Evolutionary conservation across 2,329 filamentous ascomycete genomes (phyloP).

Genomic region (Graphium sp.): DNA sequence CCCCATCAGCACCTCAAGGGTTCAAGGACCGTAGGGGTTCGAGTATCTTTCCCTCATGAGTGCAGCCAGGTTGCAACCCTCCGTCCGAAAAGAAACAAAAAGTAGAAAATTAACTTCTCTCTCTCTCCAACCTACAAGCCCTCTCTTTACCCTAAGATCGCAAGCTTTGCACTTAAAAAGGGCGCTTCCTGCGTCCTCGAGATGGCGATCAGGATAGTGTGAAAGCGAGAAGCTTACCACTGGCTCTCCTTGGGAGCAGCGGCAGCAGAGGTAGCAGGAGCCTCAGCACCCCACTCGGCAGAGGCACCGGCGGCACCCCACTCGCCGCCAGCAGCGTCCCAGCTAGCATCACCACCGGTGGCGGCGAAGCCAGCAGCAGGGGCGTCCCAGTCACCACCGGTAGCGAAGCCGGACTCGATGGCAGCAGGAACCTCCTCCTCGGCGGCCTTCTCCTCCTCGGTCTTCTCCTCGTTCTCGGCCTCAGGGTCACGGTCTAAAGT

Average conservation of each 20-base stretch:
- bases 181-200: constrained; percentile 6
- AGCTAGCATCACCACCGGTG: constrained; percentile 35
- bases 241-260: constrained; percentile 31
- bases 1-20: constrained; percentile 9
- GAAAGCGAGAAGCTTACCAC: constrained; percentile 23
- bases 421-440: constrained; percentile 69
- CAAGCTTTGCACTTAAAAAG: neutral
- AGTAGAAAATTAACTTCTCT: constrained; percentile 1
- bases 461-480: constrained; percentile 97
- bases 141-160: neutral
- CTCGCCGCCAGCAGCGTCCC: constrained; percentile 43
- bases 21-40: constrained; percentile 11
- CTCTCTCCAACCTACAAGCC: constrained; percentile 5
- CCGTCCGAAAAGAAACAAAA: constrained; percentile 5
- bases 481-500: constrained; percentile 81
- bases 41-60: constrained; percentile 99
- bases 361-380: constrained; percentile 54
- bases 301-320: constrained; percentile 50
- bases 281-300: constrained; percentile 51
- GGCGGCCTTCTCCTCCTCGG: constrained; percentile 82
- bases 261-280: constrained; percentile 33
- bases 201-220: constrained; percentile 6
- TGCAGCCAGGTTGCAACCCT: constrained; percentile 36
- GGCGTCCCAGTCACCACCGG: constrained; percentile 71
- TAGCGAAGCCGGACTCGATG: constrained; percentile 61